Conservation (phyloP, 2,329 filamentous ascomycete genomes). For the Trichophyton mentagrophytes region DNA sequence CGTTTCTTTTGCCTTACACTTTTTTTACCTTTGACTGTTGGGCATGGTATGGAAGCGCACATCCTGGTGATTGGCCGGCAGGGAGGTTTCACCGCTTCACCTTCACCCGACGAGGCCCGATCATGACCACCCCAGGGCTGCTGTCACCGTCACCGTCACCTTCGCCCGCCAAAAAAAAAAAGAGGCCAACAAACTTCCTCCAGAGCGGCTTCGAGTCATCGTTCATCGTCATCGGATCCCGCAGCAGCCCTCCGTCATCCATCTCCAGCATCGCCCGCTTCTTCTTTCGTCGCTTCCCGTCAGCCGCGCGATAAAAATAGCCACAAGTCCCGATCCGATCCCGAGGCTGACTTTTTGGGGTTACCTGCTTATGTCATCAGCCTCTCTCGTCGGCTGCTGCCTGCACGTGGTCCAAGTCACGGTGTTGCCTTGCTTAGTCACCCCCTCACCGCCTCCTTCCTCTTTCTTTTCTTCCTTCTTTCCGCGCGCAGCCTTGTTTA, state of each 20-base stretch:
- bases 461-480: background rate
- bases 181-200: background rate
- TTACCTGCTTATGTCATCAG: background rate
- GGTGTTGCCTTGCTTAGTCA: background rate
- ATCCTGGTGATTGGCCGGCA: background rate
- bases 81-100: background rate
- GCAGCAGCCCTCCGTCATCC: background rate
- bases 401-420: background rate
- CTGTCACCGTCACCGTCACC: background rate
- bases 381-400: background rate
- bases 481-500: background rate
- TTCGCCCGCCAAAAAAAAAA: background rate
- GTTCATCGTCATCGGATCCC: background rate
- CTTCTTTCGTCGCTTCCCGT: background rate
- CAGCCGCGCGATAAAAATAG: conserved; percentile 1
- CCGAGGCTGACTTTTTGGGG: background rate
- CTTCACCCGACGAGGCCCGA: conserved; percentile 3
- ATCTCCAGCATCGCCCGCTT: background rate
- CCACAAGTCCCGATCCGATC: too few relatives aligned
- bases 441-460: background rate
- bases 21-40: background rate
- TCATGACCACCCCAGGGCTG: background rate
- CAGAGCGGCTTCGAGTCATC: background rate
- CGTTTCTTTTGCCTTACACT: background rate
- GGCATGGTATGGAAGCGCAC: background rate